Conservation (phyloP, 257 asterid species). For the Penstemon barbatus region DNA sequence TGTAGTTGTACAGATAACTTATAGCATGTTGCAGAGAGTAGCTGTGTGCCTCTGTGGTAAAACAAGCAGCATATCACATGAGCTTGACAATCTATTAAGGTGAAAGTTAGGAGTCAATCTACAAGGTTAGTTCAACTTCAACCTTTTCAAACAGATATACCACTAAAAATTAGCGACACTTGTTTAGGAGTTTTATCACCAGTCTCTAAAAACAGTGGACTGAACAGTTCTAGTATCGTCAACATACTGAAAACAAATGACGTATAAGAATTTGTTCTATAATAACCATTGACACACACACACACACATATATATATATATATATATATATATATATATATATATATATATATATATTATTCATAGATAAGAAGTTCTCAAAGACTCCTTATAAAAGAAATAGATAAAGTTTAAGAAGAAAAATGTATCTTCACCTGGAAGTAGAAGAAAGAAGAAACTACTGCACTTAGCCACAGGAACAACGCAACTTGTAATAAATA, state of each 20-base stretch:
- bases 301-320: neutral
- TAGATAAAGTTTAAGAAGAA: slow-evolving; percentile 7
- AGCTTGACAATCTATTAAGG: neutral
- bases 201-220: neutral
- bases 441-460: slow-evolving; percentile 93
- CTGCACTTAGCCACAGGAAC: slow-evolving; percentile 92
- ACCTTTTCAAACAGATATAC: neutral
- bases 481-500: slow-evolving; percentile 81
- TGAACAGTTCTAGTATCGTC: neutral
- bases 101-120: slow-evolving; percentile 2
- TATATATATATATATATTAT: slow-evolving; percentile 12
- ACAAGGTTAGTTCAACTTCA: neutral
- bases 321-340: neutral
- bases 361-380: slow-evolving; percentile 6
- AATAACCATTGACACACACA: neutral
- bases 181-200: neutral
- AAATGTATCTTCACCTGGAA: slow-evolving; percentile 65
- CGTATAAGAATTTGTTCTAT: neutral
- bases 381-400: neutral
- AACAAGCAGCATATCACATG: neutral
- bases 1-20: slow-evolving; percentile 2
- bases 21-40: neutral
- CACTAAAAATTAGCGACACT: neutral
- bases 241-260: neutral
- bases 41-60: neutral